phyloP scores from a whole-genome alignment of 768 basidiomycete genomes.

The Sporobolomyces pararoseus region DNA sequence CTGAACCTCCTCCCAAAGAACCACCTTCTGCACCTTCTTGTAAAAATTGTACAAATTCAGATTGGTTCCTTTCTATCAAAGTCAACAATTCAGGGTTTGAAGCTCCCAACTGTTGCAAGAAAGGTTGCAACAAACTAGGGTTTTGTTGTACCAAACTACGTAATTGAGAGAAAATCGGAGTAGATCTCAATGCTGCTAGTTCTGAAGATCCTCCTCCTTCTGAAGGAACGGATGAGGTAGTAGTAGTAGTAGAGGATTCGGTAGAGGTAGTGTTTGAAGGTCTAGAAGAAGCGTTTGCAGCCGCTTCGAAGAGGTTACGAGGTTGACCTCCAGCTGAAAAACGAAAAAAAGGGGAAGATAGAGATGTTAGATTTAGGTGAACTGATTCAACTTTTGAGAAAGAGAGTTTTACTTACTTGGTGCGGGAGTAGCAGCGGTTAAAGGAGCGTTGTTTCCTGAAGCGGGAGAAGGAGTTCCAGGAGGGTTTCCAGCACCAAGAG shows the following conservation, averaged over 20 bases:
- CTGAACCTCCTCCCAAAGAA: conserved; percentile 45
- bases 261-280: conserved; percentile 49
- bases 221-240: conserved; percentile 47
- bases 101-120: conserved; percentile 75
- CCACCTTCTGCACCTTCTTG: conserved; percentile 50
- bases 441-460: conserved; percentile 48
- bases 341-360: not conserved
- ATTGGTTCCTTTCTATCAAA: conserved; percentile 66
- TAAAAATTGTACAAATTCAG: conserved; percentile 63
- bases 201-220: too few relatives aligned
- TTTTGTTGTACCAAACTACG: conserved; percentile 70
- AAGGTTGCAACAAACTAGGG: conserved; percentile 68
- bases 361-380: too few relatives aligned
- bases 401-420: conserved; percentile 39
- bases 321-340: conserved; percentile 10
- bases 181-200: conserved; percentile 55
- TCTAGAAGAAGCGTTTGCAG: conserved; percentile 41
- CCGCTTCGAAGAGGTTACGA: conserved; percentile 45
- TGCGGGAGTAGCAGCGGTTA: conserved; percentile 50
- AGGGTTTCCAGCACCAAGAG: conserved; percentile 30
- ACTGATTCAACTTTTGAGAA: too few relatives aligned
- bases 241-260: conserved; percentile 47
- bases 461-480: conserved; percentile 44
- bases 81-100: conserved; percentile 73
- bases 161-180: conserved; percentile 67